These are phyloP conservation scores for Samsoniella hepiali DNA, from an alignment of 2,329 filamentous ascomycete genomes.

Conservation along the genomic window DNA sequence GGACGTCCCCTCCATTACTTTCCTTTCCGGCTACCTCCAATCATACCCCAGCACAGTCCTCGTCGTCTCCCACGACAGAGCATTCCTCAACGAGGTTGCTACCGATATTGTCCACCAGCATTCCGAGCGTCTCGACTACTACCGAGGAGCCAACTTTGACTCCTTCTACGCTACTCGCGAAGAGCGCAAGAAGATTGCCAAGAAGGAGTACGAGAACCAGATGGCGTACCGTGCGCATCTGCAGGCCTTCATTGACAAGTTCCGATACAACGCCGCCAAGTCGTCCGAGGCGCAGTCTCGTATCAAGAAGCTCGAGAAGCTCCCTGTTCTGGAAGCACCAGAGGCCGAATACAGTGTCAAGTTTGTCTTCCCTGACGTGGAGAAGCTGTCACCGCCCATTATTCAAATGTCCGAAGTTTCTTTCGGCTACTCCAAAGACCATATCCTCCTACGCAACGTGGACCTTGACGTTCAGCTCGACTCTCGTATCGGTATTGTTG, in stretches of 20 bases:
- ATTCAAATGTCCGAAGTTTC: conserved; percentile 93
- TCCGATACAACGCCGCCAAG: conserved; percentile 98
- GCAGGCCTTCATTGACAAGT: conserved; percentile 99
- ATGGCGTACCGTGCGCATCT: conserved; percentile 91
- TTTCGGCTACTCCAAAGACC: conserved; percentile 83
- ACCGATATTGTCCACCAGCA: conserved; percentile 99
- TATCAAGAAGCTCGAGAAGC: conserved; percentile 98
- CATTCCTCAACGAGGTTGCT: conserved; percentile 98
- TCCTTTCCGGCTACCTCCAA: conserved; percentile 93
- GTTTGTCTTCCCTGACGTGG: conserved; percentile 95
- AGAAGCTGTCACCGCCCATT: conserved; percentile 95
- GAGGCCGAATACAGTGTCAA: conserved; percentile 94
- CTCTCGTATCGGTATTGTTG: conserved; percentile 98
- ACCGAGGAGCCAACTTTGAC: conserved; percentile 95
- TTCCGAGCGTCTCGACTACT: conserved; percentile 95
- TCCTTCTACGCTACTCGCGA: conserved; percentile 97
- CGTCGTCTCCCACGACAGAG: conserved; percentile 97
- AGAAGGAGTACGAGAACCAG: conserved; percentile 97
- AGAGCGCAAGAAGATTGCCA: conserved; percentile 92
- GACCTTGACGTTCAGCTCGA: conserved; percentile 97
- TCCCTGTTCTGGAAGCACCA: conserved; percentile 86
- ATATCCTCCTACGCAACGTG: conserved; percentile 76
- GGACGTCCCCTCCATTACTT: conserved; percentile 99
- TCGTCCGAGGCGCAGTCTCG: conserved; percentile 96
- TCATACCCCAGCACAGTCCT: conserved; percentile 90